Conservation (phyloP, 1,284 basidiomycete genomes). For the Rhodotorula sp. region DNA sequence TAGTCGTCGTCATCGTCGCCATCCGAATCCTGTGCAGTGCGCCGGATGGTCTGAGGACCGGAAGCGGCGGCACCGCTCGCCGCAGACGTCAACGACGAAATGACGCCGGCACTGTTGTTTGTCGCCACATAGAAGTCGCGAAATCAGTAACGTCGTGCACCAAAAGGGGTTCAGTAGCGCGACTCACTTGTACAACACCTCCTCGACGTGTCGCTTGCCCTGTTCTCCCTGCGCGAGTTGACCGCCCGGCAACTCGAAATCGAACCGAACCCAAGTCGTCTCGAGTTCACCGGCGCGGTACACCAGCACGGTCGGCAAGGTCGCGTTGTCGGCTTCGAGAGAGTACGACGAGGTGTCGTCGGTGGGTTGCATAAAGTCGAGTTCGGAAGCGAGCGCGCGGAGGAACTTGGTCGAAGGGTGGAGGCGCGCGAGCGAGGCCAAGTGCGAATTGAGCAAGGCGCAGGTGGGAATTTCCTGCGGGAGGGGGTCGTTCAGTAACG, state of each 20-base stretch:
- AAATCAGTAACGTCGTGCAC: no score
- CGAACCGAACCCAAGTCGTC: slow-evolving; percentile 35
- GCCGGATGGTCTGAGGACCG: no score
- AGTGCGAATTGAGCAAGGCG: slow-evolving; percentile 64
- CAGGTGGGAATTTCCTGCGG: slow-evolving; percentile 52
- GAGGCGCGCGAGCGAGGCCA: slow-evolving; percentile 65
- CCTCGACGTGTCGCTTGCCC: slow-evolving; percentile 15
- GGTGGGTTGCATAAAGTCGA: slow-evolving; percentile 65
- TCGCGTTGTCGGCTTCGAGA: slow-evolving; percentile 58
- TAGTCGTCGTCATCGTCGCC: no score
- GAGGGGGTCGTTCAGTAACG: background rate
- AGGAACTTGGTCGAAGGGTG: slow-evolving; percentile 75
- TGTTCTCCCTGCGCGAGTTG: slow-evolving; percentile 18
- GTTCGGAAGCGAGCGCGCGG: slow-evolving; percentile 65
- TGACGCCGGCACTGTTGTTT: background rate
- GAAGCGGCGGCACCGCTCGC: no score
- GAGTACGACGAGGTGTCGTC: background rate
- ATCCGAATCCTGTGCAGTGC: no score
- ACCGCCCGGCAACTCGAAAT: slow-evolving; percentile 18
- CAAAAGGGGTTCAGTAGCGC: no score
- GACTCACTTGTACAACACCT: slow-evolving; percentile 24
- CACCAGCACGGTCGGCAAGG: slow-evolving; percentile 76
- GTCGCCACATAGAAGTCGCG: background rate
- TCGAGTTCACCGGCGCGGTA: slow-evolving; percentile 73
- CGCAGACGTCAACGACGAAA: no score